These are phyloP conservation scores for Pyricularia grisea DNA, from an alignment of 2,329 filamentous ascomycete genomes.

Conservation along the genomic window DNA sequence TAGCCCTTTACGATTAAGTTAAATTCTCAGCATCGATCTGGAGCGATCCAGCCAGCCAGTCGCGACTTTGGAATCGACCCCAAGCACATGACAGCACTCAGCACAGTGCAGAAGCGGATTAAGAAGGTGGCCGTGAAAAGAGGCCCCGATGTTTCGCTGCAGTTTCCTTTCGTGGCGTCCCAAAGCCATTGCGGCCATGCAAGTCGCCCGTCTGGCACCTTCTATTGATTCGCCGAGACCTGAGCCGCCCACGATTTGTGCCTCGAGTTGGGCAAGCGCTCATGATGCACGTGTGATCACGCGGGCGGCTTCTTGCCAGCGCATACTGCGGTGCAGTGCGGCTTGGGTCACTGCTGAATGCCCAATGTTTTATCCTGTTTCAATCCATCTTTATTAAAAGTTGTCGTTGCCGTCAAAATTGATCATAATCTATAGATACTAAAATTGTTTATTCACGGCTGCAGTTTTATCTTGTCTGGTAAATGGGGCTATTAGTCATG, in stretches of 20 bases:
- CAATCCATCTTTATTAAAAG: neutral
- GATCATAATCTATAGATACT: neutral
- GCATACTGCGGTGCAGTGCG: neutral
- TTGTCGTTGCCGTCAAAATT: too few relatives aligned
- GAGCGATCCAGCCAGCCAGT: neutral
- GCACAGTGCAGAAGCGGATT: neutral
- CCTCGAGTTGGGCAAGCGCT: neutral
- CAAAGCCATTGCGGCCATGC: neutral
- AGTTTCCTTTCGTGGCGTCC: neutral
- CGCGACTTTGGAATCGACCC: neutral
- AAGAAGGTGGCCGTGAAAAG: neutral
- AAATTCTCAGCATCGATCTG: neutral
- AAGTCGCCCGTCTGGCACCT: neutral
- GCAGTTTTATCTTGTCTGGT: too few relatives aligned
- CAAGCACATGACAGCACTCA: neutral
- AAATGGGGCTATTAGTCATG: neutral
- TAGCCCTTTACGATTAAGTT: neutral
- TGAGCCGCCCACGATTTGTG: neutral
- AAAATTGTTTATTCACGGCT: too few relatives aligned
- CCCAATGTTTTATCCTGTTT: neutral
- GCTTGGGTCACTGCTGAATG: too few relatives aligned
- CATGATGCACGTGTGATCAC: conserved; percentile 7
- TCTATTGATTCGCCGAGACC: neutral
- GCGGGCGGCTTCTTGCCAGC: neutral
- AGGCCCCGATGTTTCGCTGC: neutral